phyloP scores from a whole-genome alignment of 768 basidiomycete species.

The Xanthoconium stramineum region DNA sequence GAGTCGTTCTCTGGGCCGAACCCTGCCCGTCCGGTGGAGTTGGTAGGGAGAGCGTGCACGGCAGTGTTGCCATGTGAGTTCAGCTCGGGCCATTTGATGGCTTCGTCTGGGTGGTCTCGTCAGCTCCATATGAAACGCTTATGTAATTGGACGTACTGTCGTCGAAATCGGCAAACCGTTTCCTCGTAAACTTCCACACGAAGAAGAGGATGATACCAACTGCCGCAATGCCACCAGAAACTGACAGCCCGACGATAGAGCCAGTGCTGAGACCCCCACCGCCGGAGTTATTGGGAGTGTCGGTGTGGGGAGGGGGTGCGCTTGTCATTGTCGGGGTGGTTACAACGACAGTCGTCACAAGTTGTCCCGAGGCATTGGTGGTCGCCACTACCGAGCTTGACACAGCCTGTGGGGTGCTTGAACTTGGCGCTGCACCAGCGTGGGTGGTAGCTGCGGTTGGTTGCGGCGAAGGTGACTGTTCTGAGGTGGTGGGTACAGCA shows the following conservation, averaged over 20 bases:
- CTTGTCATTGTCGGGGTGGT: constrained; percentile 19
- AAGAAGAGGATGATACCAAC: constrained; percentile 72
- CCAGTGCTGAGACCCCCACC: constrained; percentile 53
- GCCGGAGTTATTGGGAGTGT: constrained; percentile 17
- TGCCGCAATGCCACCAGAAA: constrained; percentile 74
- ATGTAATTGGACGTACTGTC: constrained; percentile 56
- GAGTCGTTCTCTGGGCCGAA: constrained; percentile 60
- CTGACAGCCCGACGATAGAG: constrained; percentile 76
- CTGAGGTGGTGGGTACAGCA: constrained; percentile 3
- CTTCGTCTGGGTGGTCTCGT: constrained; percentile 51
- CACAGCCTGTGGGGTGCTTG: background rate
- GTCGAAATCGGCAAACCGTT: constrained; percentile 71
- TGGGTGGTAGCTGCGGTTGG: background rate
- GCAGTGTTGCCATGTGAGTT: constrained; percentile 55
- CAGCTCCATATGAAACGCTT: constrained; percentile 7
- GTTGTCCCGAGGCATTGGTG: constrained; percentile 32
- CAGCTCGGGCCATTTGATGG: constrained; percentile 90
- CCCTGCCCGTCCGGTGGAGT: constrained; percentile 67
- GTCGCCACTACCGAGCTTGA: constrained; percentile 11
- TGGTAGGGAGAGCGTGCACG: constrained; percentile 63
- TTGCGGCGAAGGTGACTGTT: constrained; percentile 2
- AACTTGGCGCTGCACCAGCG: background rate
- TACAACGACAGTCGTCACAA: constrained; percentile 23
- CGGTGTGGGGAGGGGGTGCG: constrained; percentile 24
- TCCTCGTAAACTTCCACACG: constrained; percentile 83